Evolutionary conservation across 768 basidiomycete genomes (phyloP).

Genomic region (Boletus rubropictus): DNA sequence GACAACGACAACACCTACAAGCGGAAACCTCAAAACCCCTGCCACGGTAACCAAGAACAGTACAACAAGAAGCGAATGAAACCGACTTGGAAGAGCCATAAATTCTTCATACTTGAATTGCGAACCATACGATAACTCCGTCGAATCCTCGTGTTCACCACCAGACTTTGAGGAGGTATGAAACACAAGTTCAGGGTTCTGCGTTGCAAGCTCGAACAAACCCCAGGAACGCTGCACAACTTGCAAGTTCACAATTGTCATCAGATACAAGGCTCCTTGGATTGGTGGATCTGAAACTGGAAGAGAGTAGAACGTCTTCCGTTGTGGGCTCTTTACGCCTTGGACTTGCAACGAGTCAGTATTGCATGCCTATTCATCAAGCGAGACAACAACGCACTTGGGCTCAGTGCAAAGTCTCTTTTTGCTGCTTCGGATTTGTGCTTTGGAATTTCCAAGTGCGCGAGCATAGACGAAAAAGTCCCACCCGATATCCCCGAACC

Average conservation of each 20-base stretch:
- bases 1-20: slow-evolving; percentile 30
- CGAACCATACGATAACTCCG: slow-evolving; percentile 50
- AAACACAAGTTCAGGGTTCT: slow-evolving; percentile 16
- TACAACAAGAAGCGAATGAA: slow-evolving; percentile 40
- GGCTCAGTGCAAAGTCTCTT: slow-evolving; percentile 39
- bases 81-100: slow-evolving; percentile 33
- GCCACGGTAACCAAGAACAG: slow-evolving; percentile 24
- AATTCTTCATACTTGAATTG: slow-evolving; percentile 78
- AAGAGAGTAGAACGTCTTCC: slow-evolving; percentile 34
- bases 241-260: slow-evolving; percentile 41
- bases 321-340: slow-evolving; percentile 26
- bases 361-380: neutral
- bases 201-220: slow-evolving; percentile 34
- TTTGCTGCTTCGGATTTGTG: slow-evolving; percentile 26
- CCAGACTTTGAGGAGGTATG: slow-evolving; percentile 12
- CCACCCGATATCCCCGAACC: slow-evolving; percentile 32
- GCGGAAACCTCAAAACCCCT: slow-evolving; percentile 29
- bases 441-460: slow-evolving; percentile 29
- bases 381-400: slow-evolving; percentile 31
- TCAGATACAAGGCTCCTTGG: slow-evolving; percentile 40
- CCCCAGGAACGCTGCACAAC: slow-evolving; percentile 57
- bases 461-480: slow-evolving; percentile 34
- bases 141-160: slow-evolving; percentile 12
- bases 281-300: slow-evolving; percentile 29
- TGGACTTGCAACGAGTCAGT: slow-evolving; percentile 23